Base-by-base conservation (phyloP, 352 stramenopile species). In the Phytophthora cajani region DNA sequence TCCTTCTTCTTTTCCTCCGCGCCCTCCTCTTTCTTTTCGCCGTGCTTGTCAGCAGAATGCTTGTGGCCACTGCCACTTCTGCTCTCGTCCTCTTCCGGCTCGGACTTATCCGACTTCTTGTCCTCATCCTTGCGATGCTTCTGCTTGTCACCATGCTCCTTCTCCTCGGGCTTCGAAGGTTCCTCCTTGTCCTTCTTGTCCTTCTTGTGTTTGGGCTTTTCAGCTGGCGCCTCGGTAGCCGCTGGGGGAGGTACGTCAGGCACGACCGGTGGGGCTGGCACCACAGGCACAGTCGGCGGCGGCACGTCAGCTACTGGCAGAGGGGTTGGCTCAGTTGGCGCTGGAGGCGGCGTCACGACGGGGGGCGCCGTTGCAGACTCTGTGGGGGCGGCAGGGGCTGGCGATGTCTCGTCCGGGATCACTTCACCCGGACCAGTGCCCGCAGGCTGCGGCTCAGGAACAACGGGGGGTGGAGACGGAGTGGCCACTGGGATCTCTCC, bases 181-280 rank as follows among this genome's bases (percentile, higher is more conserved):
- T 66, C 62, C 14, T 67, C 42, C 32, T 63, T 54, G 19, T 71
- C 57, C 9, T 71, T 71, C 21, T 62, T 76, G 21, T 67, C 57
- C 12, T 71, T 71, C 36, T 62, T 76, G 21, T 67, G 44, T 19
- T 77, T 74, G 12, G 53, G 33, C n/a, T 69, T 71, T 17, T 58
- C 40, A 3, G 71, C 40, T 21, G 58, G 19, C 27, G 12, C 59
- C 57, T 58, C 55, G n/a, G 33, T 64, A 23, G 54, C 44, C 19
- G 38, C 44, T 27, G 63, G 49, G 25, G 51, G 36, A 14, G 33
- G 47, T 14, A 58, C 47, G 11, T 58, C 54, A 53, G 63, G 63
- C 11, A 60, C 36, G 42, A 50, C 51, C 17, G 54, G 62, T 19
- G 53, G 62, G 21, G 62, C 44, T 9, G 57, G 58, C 4, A 67